phyloP scores from a whole-genome alignment of 1,284 basidiomycete species.

The Trichosporon sp. region DNA sequence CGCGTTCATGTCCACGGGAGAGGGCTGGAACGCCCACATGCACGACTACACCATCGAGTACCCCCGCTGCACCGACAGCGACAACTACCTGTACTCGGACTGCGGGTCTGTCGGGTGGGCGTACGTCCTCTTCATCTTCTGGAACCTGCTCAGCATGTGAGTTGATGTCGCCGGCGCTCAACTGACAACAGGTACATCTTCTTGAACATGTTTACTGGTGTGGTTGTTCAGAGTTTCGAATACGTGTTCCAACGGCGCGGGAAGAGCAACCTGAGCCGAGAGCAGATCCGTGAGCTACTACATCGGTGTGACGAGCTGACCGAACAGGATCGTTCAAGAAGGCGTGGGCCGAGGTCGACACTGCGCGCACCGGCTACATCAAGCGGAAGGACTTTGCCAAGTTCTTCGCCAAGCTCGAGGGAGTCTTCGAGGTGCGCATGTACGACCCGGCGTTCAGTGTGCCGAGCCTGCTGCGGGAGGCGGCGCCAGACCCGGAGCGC shows the following conservation, averaged over 20 bases:
- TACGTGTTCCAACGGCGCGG: constrained; percentile 86
- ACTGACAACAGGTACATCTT: constrained; percentile 70
- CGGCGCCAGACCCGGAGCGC: constrained; percentile 29
- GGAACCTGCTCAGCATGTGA: constrained; percentile 94
- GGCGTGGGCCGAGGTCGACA: constrained; percentile 82
- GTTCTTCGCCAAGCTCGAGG: constrained; percentile 61
- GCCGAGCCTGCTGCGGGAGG: constrained; percentile 54
- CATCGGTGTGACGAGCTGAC: neutral
- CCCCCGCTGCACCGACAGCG: constrained; percentile 69
- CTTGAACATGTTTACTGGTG: constrained; percentile 91
- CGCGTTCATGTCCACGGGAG: constrained; percentile 54
- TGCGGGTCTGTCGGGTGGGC: constrained; percentile 86
- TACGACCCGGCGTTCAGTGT: constrained; percentile 68
- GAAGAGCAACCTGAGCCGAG: constrained; percentile 74
- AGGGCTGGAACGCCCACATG: constrained; percentile 71
- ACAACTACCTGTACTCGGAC: constrained; percentile 67
- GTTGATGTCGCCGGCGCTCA: constrained; percentile 29
- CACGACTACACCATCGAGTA: constrained; percentile 77
- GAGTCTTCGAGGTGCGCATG: constrained; percentile 74
- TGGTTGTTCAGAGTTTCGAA: constrained; percentile 93
- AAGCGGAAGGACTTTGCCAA: constrained; percentile 65
- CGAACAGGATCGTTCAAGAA: constrained; percentile 69
- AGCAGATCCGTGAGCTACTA: constrained; percentile 65
- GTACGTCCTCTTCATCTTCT: constrained; percentile 83
- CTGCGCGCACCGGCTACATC: constrained; percentile 72